Conservation (phyloP, 345 rosid genomes). For the Streptanthus diversifolius region DNA sequence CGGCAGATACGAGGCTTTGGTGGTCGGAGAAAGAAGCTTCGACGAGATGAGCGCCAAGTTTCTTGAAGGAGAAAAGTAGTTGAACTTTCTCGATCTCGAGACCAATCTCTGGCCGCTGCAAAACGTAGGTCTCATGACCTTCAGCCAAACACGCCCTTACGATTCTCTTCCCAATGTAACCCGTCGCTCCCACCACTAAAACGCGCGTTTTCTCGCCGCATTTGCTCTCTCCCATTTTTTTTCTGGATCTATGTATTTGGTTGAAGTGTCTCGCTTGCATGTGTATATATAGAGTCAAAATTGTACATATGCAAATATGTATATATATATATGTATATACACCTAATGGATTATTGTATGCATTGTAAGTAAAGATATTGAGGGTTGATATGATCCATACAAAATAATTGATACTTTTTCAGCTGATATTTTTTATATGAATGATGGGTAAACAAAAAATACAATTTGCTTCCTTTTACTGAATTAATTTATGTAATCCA, state of each 20-base stretch:
- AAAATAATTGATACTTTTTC: neutral
- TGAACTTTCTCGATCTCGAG: slow-evolving; percentile 75
- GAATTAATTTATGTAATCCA: neutral
- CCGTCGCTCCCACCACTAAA: slow-evolving; percentile 70
- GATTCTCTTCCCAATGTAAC: slow-evolving; percentile 74
- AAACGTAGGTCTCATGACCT: slow-evolving; percentile 63
- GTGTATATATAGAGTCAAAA: slow-evolving; percentile 1
- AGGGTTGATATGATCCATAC: neutral
- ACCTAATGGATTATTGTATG: slow-evolving; percentile 29
- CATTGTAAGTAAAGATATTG: slow-evolving; percentile 29
- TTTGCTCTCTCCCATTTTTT: slow-evolving; percentile 16
- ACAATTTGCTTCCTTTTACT: neutral
- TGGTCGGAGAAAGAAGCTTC: slow-evolving; percentile 59
- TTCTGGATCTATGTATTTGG: neutral
- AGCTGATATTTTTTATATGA: neutral
- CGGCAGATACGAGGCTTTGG: slow-evolving; percentile 40
- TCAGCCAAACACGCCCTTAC: slow-evolving; percentile 64
- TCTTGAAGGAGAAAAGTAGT: slow-evolving; percentile 51
- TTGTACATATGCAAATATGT: neutral
- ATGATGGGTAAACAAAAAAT: neutral
- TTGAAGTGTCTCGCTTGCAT: neutral
- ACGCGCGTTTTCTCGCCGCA: slow-evolving; percentile 40
- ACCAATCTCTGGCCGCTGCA: slow-evolving; percentile 61
- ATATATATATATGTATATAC: neutral
- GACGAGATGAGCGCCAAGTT: slow-evolving; percentile 55